phyloP scores from a whole-genome alignment of 2,329 filamentous ascomycete genomes.

The Neonectria sp. region DNA sequence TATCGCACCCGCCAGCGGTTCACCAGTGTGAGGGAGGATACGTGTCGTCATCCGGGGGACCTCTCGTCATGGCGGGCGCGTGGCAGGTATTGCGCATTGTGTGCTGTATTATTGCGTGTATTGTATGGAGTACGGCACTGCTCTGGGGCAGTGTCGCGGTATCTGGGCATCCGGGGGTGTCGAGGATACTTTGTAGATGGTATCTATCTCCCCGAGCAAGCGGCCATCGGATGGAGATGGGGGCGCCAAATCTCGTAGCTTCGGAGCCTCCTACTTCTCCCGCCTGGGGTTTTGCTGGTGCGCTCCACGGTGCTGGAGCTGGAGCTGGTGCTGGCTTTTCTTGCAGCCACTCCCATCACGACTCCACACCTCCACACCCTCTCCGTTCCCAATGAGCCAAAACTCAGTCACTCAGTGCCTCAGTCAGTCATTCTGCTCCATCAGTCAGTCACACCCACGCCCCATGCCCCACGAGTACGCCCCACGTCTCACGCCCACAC shows the following conservation, averaged over 20 bases:
- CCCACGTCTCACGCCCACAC: slow-evolving; percentile 27
- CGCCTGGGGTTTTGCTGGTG: slow-evolving; percentile 38
- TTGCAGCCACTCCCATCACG: slow-evolving; percentile 33
- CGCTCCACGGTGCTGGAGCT: background rate
- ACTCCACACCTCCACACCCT: slow-evolving; percentile 31
- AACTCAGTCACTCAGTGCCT: slow-evolving; percentile 26
- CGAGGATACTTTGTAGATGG: slow-evolving; percentile 5
- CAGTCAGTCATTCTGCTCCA: slow-evolving; percentile 10
- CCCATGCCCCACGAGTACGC: slow-evolving; percentile 38
- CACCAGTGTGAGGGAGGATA: slow-evolving; percentile 1
- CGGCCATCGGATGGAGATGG: slow-evolving; percentile 27
- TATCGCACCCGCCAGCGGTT: slow-evolving; percentile 1
- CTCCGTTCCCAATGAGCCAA: slow-evolving; percentile 19
- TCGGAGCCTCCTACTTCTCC: slow-evolving; percentile 49
- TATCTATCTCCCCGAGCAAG: slow-evolving; percentile 34
- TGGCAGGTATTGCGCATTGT: slow-evolving; percentile 4
- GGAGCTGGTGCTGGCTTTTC: slow-evolving; percentile 33
- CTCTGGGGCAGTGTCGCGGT: slow-evolving; percentile 18
- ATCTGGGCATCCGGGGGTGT: slow-evolving; percentile 6
- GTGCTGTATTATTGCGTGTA: too few relatives aligned
- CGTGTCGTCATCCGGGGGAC: slow-evolving; percentile 21
- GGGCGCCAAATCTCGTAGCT: slow-evolving; percentile 30
- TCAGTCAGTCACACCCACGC: slow-evolving; percentile 25
- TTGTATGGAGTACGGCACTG: background rate
- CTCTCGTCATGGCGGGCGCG: slow-evolving; percentile 6